These are phyloP conservation scores for Fusarium chlamydosporum DNA, from an alignment of 2,329 filamentous ascomycete species.

Conservation along the genomic window DNA sequence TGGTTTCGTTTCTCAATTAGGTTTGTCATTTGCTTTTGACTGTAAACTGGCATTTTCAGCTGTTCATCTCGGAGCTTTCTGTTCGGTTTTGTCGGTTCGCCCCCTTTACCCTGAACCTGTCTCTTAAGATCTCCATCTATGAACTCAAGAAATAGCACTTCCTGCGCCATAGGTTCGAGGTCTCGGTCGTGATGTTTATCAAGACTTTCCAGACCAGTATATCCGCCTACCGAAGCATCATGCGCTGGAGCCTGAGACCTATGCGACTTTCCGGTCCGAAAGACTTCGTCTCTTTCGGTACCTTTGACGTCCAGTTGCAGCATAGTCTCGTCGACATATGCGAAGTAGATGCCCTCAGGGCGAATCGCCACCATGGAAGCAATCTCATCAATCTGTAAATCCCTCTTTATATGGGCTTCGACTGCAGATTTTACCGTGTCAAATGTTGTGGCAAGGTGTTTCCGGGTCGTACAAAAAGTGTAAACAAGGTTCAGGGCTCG, in stretches of 20 bases:
- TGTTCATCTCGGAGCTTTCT: conserved; percentile 81
- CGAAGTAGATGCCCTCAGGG: conserved; percentile 83
- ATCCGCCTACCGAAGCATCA: conserved; percentile 70
- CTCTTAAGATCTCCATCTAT: conserved; percentile 91
- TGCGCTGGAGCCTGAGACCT: conserved; percentile 65
- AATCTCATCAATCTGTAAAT: conserved; percentile 81
- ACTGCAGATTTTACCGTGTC: conserved; percentile 89
- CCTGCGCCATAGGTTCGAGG: conserved; percentile 59
- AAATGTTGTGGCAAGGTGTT: conserved; percentile 92
- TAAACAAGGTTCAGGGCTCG: conserved; percentile 91
- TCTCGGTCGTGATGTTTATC: conserved; percentile 45
- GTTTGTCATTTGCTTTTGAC: conserved; percentile 90
- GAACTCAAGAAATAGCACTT: conserved; percentile 92
- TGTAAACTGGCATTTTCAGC: conserved; percentile 91
- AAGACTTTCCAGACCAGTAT: conserved; percentile 65
- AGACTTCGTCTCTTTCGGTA: conserved; percentile 73
- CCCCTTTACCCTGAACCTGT: conserved; percentile 78
- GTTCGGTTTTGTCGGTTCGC: conserved; percentile 76
- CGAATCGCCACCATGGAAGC: conserved; percentile 84
- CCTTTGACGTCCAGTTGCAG: conserved; percentile 84
- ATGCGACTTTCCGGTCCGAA: conserved; percentile 65
- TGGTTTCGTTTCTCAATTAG: conserved; percentile 91
- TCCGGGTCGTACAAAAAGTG: conserved; percentile 94
- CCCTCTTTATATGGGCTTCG: conserved; percentile 81
- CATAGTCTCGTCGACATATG: conserved; percentile 87